phyloP scores from a whole-genome alignment of 176 grass and related monocot genomes.

The Lolium multiflorum region DNA sequence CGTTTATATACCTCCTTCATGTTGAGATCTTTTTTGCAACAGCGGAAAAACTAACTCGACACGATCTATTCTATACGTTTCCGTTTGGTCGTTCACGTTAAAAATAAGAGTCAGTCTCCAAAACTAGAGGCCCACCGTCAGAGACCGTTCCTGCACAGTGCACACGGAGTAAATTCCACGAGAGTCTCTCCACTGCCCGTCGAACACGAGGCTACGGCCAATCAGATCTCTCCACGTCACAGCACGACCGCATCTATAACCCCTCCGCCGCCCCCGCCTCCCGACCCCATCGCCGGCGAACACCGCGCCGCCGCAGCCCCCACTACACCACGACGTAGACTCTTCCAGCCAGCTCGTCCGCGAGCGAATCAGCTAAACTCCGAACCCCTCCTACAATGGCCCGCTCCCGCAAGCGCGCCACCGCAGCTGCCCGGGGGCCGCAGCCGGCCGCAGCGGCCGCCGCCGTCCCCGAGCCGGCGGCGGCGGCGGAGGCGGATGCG shows the following conservation, averaged over 20 bases:
- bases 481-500: background rate
- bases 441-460: background rate
- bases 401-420: conserved; percentile 22
- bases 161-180: background rate
- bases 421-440: conserved; percentile 26
- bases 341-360: background rate
- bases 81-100: too few relatives aligned
- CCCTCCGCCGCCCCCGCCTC: background rate
- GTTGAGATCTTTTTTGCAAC: too few relatives aligned
- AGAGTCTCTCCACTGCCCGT: conserved; percentile 3
- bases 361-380: background rate
- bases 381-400: conserved; percentile 45
- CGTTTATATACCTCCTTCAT: too few relatives aligned
- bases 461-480: background rate
- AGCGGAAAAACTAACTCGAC: too few relatives aligned
- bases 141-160: background rate
- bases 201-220: conserved; percentile 56
- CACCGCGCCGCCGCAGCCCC: background rate
- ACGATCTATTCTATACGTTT: too few relatives aligned
- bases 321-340: background rate
- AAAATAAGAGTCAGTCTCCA: background rate
- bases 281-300: conserved; percentile 43
- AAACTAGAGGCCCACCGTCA: background rate
- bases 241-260: background rate
- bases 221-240: conserved; percentile 48